Evolutionary conservation across 78 protist species (phyloP).

Genomic region (Guillardia theta): DNA sequence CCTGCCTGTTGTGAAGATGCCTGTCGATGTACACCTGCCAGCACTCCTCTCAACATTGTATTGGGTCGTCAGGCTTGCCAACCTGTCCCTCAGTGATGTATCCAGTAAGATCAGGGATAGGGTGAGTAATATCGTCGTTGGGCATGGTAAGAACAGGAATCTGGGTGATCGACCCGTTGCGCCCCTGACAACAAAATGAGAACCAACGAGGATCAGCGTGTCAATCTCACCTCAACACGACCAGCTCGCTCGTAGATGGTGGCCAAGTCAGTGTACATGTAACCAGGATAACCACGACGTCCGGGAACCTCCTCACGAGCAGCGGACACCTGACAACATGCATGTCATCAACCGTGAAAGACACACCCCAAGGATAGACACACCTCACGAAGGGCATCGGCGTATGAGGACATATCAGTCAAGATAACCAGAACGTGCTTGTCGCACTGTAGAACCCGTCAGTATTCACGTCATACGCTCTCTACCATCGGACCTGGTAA

Average conservation of each 20-base stretch:
- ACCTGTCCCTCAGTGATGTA: slow-evolving; percentile 99
- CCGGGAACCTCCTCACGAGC: slow-evolving; percentile 94
- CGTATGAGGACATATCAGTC: slow-evolving; percentile 99
- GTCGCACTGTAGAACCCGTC: slow-evolving; percentile 20
- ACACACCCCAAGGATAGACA: too few species aligned
- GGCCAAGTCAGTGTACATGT: slow-evolving; percentile 99
- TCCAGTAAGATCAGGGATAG: slow-evolving; percentile 99
- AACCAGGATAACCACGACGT: slow-evolving; percentile 99
- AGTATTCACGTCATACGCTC: not conserved
- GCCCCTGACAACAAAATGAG: too few species aligned
- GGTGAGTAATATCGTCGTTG: slow-evolving; percentile 98
- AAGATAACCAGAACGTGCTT: slow-evolving; percentile 81
- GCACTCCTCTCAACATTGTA: not conserved
- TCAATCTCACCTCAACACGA: slow-evolving; percentile 94
- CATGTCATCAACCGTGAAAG: too few species aligned
- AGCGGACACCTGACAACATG: too few species aligned
- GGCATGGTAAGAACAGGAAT: slow-evolving; percentile 99
- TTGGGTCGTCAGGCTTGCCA: not conserved
- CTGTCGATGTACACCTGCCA: slow-evolving; percentile 93
- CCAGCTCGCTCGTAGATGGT: slow-evolving; percentile 99
- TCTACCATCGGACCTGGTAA: slow-evolving; percentile 36
- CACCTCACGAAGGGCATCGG: slow-evolving; percentile 99
- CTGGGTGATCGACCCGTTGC: slow-evolving; percentile 99
- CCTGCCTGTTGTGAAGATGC: slow-evolving; percentile 90
- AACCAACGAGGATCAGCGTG: too few species aligned